Evolutionary conservation across 2,329 filamentous ascomycete species (phyloP).

Genomic region (Penicillium sp.): DNA sequence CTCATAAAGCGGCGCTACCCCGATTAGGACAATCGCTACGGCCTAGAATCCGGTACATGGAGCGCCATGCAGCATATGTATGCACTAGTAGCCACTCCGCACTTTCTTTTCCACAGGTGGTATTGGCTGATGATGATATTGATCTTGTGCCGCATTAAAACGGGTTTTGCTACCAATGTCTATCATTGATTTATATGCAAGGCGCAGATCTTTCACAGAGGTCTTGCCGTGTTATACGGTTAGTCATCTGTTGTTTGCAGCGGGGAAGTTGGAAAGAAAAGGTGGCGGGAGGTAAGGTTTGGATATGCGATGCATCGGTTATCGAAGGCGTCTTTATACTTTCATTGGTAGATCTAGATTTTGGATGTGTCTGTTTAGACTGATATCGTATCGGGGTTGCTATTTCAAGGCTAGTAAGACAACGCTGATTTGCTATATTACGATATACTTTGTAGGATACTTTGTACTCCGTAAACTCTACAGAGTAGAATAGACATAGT

Average conservation of each 20-base stretch:
- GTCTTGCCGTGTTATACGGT: constrained; percentile 3
- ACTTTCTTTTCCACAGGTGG: not conserved
- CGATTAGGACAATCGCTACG: not conserved
- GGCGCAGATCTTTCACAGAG: constrained; percentile 3
- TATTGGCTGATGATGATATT: not conserved
- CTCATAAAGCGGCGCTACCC: not conserved
- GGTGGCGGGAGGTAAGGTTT: constrained; percentile 8
- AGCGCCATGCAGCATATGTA: not conserved
- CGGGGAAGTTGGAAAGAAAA: not conserved
- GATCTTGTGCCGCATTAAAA: not conserved
- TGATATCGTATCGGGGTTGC: not conserved
- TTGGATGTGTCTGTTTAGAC: not conserved
- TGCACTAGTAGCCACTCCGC: not conserved
- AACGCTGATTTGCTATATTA: not conserved
- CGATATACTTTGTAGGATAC: not conserved
- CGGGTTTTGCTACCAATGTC: constrained; percentile 1
- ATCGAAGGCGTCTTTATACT: not conserved
- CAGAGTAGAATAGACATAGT: too few relatives aligned
- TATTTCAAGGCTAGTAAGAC: not conserved
- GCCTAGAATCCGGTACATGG: not conserved
- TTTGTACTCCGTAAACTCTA: too few relatives aligned
- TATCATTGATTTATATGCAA: constrained; percentile 3
- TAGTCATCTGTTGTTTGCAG: not conserved
- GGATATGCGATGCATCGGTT: not conserved
- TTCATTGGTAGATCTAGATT: constrained; percentile 5